phyloP scores from a whole-genome alignment of 352 stramenopile genomes.

The Globisporangium megalacanthum region DNA sequence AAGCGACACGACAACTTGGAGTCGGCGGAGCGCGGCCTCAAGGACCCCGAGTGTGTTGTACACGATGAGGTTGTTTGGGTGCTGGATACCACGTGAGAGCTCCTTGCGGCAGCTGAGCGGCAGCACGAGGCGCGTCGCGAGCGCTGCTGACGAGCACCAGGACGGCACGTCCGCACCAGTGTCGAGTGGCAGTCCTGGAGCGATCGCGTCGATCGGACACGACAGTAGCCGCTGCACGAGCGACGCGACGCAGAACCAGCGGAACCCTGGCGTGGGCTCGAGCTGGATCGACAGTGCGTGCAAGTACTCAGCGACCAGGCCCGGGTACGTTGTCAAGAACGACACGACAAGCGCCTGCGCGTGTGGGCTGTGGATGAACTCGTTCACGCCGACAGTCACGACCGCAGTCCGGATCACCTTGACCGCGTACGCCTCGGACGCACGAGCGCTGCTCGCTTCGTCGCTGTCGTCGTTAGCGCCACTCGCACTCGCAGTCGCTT shows the following conservation, averaged over 20 bases:
- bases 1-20: conserved; percentile 32
- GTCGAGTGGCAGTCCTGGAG: conserved; percentile 16
- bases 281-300: conserved; percentile 50
- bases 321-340: conserved; percentile 62
- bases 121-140: conserved; percentile 60
- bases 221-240: conserved; percentile 65
- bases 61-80: conserved; percentile 67
- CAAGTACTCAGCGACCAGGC: conserved; percentile 55
- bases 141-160: conserved; percentile 40
- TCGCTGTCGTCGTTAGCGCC: conserved; percentile 1
- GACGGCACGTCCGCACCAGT: conserved; percentile 9
- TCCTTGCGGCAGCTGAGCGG: conserved; percentile 74
- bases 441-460: conserved; percentile 10
- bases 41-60: conserved; percentile 70
- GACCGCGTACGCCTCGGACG: conserved; percentile 40
- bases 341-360: conserved; percentile 48
- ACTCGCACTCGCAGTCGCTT: conserved; percentile 14
- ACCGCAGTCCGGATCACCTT: conserved; percentile 67
- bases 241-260: conserved; percentile 74
- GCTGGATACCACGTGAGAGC: conserved; percentile 75
- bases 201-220: conserved; percentile 37
- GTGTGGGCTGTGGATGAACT: conserved; percentile 42
- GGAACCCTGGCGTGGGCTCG: conserved; percentile 65
- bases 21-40: conserved; percentile 50
- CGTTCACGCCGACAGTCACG: conserved; percentile 58